A percentile compares a stretch with the other conserved stretches of the same genome.
phyloP scores from a whole-genome alignment of 2,329 filamentous ascomycete species.

The Venturia oleaginea region DNA sequence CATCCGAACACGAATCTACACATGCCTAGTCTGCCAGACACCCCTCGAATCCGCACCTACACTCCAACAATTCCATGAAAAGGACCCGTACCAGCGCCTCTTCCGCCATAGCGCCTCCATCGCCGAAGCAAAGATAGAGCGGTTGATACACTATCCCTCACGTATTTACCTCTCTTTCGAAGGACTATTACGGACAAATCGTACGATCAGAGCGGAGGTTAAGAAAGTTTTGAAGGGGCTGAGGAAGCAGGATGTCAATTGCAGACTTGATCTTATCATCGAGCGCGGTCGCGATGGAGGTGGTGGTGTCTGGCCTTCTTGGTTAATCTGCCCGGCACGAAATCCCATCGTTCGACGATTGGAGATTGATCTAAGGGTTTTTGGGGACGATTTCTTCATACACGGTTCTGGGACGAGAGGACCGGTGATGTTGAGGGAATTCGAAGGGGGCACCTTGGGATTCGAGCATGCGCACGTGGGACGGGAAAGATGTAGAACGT shows the following conservation, averaged over 20 bases:
- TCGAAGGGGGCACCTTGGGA: background rate
- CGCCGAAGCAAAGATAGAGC: constrained; percentile 6
- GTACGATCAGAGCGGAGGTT: background rate
- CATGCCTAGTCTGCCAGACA: background rate
- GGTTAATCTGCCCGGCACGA: constrained; percentile 6
- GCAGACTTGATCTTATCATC: constrained; percentile 8
- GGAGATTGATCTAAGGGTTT: constrained; percentile 4
- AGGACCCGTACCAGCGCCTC: constrained; percentile 6
- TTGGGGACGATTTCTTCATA: background rate
- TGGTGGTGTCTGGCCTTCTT: background rate
- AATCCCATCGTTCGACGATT: background rate
- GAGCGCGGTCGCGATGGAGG: constrained; percentile 1
- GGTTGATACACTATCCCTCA: constrained; percentile 7
- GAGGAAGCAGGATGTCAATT: background rate
- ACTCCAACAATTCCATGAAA: constrained; percentile 1
- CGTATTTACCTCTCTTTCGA: constrained; percentile 2
- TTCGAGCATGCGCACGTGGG: background rate
- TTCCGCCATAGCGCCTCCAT: constrained; percentile 6
- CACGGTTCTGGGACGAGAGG: background rate
- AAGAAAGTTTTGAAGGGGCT: background rate
- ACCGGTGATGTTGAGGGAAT: background rate
- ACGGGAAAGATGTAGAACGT: constrained; percentile 6
- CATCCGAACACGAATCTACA: background rate
- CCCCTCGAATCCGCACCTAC: background rate
- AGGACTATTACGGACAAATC: constrained; percentile 1